A percentile compares a stretch with the other conserved stretches of the same genome.
Evolutionary conservation across 495 filamentous ascomycete genomes (phyloP).

Genomic region (Penicillium nucicola): DNA sequence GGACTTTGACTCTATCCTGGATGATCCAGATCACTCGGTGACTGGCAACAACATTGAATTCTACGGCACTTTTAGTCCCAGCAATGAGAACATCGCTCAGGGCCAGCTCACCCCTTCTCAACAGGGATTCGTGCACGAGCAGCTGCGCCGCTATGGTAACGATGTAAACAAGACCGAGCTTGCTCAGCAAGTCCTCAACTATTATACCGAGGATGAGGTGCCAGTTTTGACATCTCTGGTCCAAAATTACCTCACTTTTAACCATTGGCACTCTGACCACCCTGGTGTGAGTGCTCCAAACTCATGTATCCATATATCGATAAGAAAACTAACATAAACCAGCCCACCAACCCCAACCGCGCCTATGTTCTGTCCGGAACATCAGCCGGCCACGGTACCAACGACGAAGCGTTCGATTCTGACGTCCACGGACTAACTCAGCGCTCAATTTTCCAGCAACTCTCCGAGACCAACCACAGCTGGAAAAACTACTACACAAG

Average conservation of each 20-base stretch:
- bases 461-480: conserved; percentile 37
- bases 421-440: conserved; percentile 34
- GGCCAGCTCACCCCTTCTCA: conserved; percentile 32
- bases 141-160: conserved; percentile 32
- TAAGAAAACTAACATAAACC: conserved; percentile 8
- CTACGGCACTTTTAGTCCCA: conserved; percentile 42
- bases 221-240: conserved; percentile 45
- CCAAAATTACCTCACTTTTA: conserved; percentile 51
- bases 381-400: conserved; percentile 44
- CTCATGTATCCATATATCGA: not conserved
- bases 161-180: conserved; percentile 32
- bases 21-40: conserved; percentile 51
- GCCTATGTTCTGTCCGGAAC: conserved; percentile 45
- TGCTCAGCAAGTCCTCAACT: conserved; percentile 47
- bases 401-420: conserved; percentile 39
- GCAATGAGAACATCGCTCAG: conserved; percentile 33
- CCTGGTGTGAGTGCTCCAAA: conserved; percentile 37
- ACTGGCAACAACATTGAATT: conserved; percentile 51
- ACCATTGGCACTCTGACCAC: conserved; percentile 49
- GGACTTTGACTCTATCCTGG: conserved; percentile 40
- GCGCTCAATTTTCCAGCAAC: conserved; percentile 46
- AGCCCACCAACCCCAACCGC: conserved; percentile 50
- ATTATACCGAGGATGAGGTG: conserved; percentile 48
- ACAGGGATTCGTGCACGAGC: conserved; percentile 49
- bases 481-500: conserved; percentile 52